Evolutionary conservation across 1,139 yeast genomes (phyloP), one percentile per base, ranked within the genome.

Genomic region (Suhomyces guaymorum): DNA sequence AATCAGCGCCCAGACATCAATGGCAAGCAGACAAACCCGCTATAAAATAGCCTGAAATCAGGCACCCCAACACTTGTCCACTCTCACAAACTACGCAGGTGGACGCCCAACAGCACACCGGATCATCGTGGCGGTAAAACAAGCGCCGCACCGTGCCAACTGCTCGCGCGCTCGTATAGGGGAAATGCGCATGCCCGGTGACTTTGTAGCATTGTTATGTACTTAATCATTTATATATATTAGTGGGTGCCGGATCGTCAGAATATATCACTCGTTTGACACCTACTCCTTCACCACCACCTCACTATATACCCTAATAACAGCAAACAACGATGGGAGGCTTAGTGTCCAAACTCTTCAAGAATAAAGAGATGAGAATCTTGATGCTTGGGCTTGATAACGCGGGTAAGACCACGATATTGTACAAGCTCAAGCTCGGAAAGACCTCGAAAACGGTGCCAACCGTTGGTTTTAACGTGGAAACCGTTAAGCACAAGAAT

Each of bases 391-490:
- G 97, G 11, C 73, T 89, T 45, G 96, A 88, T 58, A 87, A 88
- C 48, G 96, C 96, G 4, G 96, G 96, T 33, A 88, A 88, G 60
- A 88, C 96, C 10, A 86, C 84, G 22, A 81, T 83, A 41, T 69
- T 83, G 38, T 82, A 82, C 63, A 81, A 82, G 57, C 66, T 84
- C 49, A 83, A 85, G 57, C 66, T 83, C 39, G 88, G 88, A 36
- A 82, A 82, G 55, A 75, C 86, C 30, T 79, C 83, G 44, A 79
- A 85, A 32, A 86, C 96, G 1, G 95, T 87, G 5, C 97, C 96
- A 16, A 90, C 96, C 0, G 96, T 89, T 17, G 97, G 96, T 2
- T 90, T 87, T 66, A 89, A 89, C 61, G 96, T 89, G 38, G 97
- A 90, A 61, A 87, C 96, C 7, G 89, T 90, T 48, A 81, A 85